These are phyloP conservation scores for Xerocomellus chrysenteron DNA, from an alignment of 768 basidiomycete species.

Conservation along the genomic window DNA sequence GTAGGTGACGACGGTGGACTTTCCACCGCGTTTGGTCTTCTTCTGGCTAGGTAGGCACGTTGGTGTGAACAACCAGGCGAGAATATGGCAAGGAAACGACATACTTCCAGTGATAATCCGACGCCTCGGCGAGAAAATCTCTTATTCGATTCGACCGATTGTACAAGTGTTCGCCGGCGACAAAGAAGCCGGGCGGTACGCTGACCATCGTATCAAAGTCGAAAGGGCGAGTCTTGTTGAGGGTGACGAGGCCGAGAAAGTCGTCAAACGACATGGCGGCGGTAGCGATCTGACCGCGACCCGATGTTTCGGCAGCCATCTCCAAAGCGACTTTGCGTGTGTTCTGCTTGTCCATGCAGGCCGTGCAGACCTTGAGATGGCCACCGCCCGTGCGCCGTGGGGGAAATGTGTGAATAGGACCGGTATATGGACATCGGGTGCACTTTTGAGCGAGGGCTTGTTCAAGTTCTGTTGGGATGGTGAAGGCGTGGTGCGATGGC, in stretches of 20 bases:
- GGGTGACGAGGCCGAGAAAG: conserved; percentile 32
- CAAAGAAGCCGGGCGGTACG: conserved; percentile 31
- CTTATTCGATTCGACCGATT: conserved; percentile 37
- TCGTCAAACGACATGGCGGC: conserved; percentile 36
- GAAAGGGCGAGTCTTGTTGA: conserved; percentile 33
- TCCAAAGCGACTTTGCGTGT: conserved; percentile 34
- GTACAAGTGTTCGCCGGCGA: conserved; percentile 34
- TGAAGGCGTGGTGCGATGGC: conserved; percentile 22
- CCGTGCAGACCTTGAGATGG: conserved; percentile 33
- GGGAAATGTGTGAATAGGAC: conserved; percentile 28
- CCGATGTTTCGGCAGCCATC: conserved; percentile 27
- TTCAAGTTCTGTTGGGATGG: conserved; percentile 16
- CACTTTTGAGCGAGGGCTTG: conserved; percentile 29
- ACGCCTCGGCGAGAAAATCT: conserved; percentile 34
- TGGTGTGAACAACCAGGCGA: neutral
- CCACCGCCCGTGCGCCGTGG: conserved; percentile 31
- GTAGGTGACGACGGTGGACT: conserved; percentile 36
- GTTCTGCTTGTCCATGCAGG: conserved; percentile 36
- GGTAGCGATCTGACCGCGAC: conserved; percentile 35
- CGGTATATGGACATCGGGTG: conserved; percentile 32
- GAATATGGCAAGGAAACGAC: conserved; percentile 2
- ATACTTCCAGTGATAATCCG: conserved; percentile 37
- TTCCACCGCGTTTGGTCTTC: conserved; percentile 36
- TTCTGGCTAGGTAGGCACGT: conserved; percentile 23
- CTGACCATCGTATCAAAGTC: conserved; percentile 38